These are phyloP conservation scores for Phialocephala subalpina DNA, from an alignment of 2,329 filamentous ascomycete species.

Conservation along the genomic window DNA sequence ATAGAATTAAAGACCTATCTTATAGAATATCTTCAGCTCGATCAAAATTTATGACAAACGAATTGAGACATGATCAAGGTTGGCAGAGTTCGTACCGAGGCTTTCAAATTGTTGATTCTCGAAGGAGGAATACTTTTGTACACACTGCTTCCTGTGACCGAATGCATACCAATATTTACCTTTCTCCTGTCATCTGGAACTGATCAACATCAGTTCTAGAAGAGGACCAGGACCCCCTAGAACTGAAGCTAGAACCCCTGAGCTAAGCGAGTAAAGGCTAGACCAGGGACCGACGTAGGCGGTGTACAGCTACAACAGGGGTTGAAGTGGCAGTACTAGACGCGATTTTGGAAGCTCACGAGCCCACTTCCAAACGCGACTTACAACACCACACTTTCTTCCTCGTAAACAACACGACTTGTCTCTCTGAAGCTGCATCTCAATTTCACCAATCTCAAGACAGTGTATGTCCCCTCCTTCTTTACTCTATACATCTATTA, in stretches of 20 bases:
- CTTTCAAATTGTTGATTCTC: no score
- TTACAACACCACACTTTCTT: neutral
- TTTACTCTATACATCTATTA: neutral
- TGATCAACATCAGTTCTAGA: no score
- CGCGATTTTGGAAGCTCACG: constrained; percentile 7
- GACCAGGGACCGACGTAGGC: neutral
- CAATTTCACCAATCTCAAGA: neutral
- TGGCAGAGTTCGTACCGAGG: no score
- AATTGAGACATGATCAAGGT: no score
- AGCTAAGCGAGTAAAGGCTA: neutral
- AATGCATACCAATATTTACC: no score
- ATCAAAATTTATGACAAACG: no score
- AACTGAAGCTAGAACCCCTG: neutral
- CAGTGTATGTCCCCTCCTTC: neutral
- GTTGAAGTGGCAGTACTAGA: constrained; percentile 3
- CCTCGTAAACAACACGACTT: neutral
- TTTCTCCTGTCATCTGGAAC: no score
- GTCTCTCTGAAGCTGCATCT: neutral
- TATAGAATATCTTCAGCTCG: no score
- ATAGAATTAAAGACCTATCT: neutral
- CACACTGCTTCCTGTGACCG: no score
- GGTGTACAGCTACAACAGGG: neutral
- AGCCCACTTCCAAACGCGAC: constrained; percentile 8
- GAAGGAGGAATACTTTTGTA: no score
- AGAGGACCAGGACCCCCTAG: no score